A percentile compares a stretch with the other conserved stretches of the same genome.
phyloP scores from a whole-genome alignment of 2,329 filamentous ascomycete species.

The Alternaria triticina region DNA sequence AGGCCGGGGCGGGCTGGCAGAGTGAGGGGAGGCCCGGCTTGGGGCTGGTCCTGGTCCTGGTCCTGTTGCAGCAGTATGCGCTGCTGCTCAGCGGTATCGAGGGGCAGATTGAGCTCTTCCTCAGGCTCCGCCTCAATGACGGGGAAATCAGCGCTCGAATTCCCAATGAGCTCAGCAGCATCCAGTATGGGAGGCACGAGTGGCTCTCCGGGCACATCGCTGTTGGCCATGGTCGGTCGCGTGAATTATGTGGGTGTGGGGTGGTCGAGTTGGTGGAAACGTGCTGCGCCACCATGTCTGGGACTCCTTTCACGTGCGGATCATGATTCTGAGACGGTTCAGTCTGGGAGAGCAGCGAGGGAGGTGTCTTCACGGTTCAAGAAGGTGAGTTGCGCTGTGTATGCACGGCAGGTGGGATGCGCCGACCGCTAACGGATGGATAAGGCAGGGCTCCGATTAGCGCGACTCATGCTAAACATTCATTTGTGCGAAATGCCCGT shows the following conservation, averaged over 20 bases:
- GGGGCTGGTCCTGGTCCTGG: constrained; percentile 11
- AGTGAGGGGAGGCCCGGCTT: constrained; percentile 29
- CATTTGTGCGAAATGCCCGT: background rate
- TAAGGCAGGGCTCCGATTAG: constrained; percentile 7
- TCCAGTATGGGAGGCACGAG: constrained; percentile 46
- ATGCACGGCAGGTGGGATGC: constrained; percentile 18
- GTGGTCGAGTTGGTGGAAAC: constrained; percentile 18
- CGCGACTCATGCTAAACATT: constrained; percentile 1
- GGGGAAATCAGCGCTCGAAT: constrained; percentile 37
- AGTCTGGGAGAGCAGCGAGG: background rate
- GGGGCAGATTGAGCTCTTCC: constrained; percentile 42
- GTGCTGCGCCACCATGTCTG: constrained; percentile 32
- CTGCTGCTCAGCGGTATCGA: constrained; percentile 47
- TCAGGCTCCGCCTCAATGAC: constrained; percentile 40
- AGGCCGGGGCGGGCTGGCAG: constrained; percentile 47
- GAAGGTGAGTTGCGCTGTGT: constrained; percentile 11
- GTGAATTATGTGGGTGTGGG: constrained; percentile 16
- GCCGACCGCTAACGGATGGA: constrained; percentile 21
- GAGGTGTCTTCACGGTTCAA: constrained; percentile 4
- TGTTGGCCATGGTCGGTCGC: constrained; percentile 35
- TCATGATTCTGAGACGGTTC: constrained; percentile 19
- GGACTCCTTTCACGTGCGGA: constrained; percentile 22
- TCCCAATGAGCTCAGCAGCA: constrained; percentile 45
- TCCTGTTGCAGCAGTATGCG: constrained; percentile 36
- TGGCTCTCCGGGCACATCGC: constrained; percentile 31